phyloP scores from a whole-genome alignment of 805 yeast species.

The Metschnikowia henanensis region DNA sequence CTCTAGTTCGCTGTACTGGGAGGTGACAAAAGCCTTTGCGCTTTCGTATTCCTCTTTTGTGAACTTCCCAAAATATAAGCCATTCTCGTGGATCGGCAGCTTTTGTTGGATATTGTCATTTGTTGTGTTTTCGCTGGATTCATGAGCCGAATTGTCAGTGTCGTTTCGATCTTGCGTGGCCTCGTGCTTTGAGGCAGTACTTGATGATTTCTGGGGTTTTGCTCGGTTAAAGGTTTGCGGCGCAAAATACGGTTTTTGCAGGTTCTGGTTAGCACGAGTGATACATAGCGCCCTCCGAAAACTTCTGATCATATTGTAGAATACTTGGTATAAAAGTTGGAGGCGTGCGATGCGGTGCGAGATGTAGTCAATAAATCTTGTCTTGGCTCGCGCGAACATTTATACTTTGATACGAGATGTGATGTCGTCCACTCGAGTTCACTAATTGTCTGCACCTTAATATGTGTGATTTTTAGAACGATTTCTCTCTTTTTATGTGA shows the following conservation, averaged over 20 bases:
- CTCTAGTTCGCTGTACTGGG: constrained; percentile 34
- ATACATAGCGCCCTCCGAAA: background rate
- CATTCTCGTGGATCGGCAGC: constrained; percentile 22
- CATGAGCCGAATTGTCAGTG: background rate
- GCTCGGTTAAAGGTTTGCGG: background rate
- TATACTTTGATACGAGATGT: too few relatives aligned
- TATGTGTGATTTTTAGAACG: too few relatives aligned
- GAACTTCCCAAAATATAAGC: constrained; percentile 34
- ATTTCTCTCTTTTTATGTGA: too few relatives aligned
- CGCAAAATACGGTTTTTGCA: background rate
- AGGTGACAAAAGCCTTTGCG: constrained; percentile 34
- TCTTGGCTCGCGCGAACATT: too few relatives aligned
- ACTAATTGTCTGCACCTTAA: too few relatives aligned
- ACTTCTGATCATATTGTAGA: background rate
- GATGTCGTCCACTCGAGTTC: too few relatives aligned
- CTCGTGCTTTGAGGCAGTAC: too few relatives aligned
- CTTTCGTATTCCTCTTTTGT: constrained; percentile 39
- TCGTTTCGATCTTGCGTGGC: background rate
- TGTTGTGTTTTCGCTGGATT: background rate
- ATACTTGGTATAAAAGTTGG: too few relatives aligned
- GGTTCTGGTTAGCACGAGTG: background rate
- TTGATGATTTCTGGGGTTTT: too few relatives aligned
- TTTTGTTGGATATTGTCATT: background rate
- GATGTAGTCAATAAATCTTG: too few relatives aligned
- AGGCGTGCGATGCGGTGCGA: too few relatives aligned